phyloP scores from a whole-genome alignment of 2,329 filamentous ascomycete genomes.

The Claviceps sp. region DNA sequence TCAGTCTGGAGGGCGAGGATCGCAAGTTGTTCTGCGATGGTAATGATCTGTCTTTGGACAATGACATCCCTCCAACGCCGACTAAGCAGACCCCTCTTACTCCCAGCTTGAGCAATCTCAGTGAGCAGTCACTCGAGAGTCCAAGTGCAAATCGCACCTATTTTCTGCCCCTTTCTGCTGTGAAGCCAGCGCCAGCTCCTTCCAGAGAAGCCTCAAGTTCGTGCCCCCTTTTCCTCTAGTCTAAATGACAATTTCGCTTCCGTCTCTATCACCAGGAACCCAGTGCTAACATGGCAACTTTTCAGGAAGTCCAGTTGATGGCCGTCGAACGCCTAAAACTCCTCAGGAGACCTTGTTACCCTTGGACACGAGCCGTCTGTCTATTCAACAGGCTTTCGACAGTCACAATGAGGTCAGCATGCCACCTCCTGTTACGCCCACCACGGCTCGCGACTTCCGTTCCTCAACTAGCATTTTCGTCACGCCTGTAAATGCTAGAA shows the following conservation, averaged over 20 bases:
- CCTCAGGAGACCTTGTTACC: constrained; percentile 63
- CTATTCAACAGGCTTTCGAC: constrained; percentile 53
- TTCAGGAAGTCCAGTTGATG: constrained; percentile 47
- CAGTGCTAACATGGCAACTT: neutral
- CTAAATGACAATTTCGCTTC: neutral
- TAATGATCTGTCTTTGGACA: constrained; percentile 19
- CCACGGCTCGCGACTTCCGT: constrained; percentile 39
- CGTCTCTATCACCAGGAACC: constrained; percentile 11
- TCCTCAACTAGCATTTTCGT: constrained; percentile 43
- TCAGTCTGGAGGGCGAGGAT: constrained; percentile 72
- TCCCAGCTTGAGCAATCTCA: constrained; percentile 26
- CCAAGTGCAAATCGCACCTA: constrained; percentile 34
- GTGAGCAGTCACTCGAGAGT: constrained; percentile 29
- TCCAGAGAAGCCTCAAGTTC: constrained; percentile 31
- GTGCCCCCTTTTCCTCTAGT: constrained; percentile 14
- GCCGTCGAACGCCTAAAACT: constrained; percentile 57
- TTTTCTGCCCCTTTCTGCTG: constrained; percentile 27
- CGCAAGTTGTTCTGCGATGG: constrained; percentile 29
- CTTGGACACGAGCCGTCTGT: constrained; percentile 69
- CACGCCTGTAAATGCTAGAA: constrained; percentile 55
- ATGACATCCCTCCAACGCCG: constrained; percentile 81
- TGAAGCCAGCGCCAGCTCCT: constrained; percentile 14
- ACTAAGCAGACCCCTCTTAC: constrained; percentile 54
- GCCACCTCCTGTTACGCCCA: constrained; percentile 66
- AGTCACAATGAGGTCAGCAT: constrained; percentile 20